Evolutionary conservation across 108 stramenopile genomes (phyloP).

Genomic region (Cyclostephanos invisitatus): DNA sequence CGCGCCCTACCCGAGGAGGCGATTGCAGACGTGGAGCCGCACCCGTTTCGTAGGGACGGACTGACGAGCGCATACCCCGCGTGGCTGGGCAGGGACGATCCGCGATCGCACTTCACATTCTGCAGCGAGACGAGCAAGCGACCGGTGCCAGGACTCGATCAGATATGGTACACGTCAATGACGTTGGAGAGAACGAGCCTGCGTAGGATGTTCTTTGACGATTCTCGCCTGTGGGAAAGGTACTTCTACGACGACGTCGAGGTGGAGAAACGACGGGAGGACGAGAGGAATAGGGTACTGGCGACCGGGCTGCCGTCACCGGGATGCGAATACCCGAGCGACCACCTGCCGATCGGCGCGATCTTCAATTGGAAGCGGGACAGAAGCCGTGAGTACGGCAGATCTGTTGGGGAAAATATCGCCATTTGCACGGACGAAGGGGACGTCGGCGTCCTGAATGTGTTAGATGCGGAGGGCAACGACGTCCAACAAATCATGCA

Average conservation of each 20-base stretch:
- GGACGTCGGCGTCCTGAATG: conserved; percentile 10
- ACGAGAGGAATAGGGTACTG: conserved; percentile 34
- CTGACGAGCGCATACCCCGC: conserved; percentile 51
- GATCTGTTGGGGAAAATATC: background rate
- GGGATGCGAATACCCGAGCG: conserved; percentile 38
- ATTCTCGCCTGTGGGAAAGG: conserved; percentile 27
- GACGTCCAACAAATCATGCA: conserved; percentile 14
- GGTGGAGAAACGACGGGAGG: conserved; percentile 16
- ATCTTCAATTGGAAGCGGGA: conserved; percentile 50
- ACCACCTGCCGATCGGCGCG: conserved; percentile 55
- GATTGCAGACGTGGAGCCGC: conserved; percentile 39
- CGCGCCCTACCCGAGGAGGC: conserved; percentile 47
- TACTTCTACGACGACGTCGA: conserved; percentile 23
- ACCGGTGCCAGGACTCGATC: conserved; percentile 57
- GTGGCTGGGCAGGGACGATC: conserved; percentile 40
- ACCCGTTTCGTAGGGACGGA: conserved; percentile 53
- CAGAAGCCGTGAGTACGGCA: background rate
- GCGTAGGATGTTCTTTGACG: conserved; percentile 39
- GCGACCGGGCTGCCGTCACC: conserved; percentile 44
- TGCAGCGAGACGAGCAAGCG: conserved; percentile 28
- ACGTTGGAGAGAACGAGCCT: conserved; percentile 37
- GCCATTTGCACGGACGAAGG: background rate
- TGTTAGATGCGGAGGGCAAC: conserved; percentile 38
- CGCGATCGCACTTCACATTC: conserved; percentile 50
- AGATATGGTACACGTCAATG: conserved; percentile 55